Evolutionary conservation across 257 asterid species (phyloP), one percentile per base, ranked within the genome.

Genomic region (Solanum neorickii): DNA sequence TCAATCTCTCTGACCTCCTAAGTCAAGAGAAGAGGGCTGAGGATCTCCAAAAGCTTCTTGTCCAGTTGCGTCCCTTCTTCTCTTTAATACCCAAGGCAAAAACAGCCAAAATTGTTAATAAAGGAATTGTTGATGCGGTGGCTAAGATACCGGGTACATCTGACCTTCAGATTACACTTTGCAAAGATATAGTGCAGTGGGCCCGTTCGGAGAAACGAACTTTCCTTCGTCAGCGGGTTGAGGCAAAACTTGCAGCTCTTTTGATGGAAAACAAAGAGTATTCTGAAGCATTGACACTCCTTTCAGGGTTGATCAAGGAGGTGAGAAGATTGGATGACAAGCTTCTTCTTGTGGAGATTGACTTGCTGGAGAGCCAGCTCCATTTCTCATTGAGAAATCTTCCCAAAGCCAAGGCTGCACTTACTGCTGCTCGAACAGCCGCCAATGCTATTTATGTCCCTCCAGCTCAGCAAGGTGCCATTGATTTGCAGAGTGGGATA

Each of bases 401-500:
- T 72, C 91, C 93, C 3, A 91, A 91, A 87, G 91, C 93, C 76
- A 90, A 90, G 86, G 93, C 92, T 46, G 91, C 93, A 12, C 91
- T 91, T 66, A 90, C 92, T 21, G 93, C 93, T 83, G 92, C 93
- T 31, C 88, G 92, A 83, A 90, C 92, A 60, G 93, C 92, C 4
- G 93, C 92, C 39, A 90, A 91, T 80, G 91, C 92, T 73, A 90
- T 91, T 73, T 91, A 90, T 83, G 93, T 90, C 66, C 93, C 92
- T 86, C 93, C 93, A 49, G 90, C 88, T 27, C 93, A 91, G 90
- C 92, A 91, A 84, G 93, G 93, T 56, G 87, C 88, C 1, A 90
- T 91, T 12, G 93, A 91, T 89, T 85, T 90, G 88, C 93, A 91
- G 89, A 91, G 93, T 44, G 92, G 93, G 37, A 91, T 91, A 82